Evolutionary conservation across 495 filamentous ascomycete genomes (phyloP).

Genomic region (Penicillium longicatenatum): DNA sequence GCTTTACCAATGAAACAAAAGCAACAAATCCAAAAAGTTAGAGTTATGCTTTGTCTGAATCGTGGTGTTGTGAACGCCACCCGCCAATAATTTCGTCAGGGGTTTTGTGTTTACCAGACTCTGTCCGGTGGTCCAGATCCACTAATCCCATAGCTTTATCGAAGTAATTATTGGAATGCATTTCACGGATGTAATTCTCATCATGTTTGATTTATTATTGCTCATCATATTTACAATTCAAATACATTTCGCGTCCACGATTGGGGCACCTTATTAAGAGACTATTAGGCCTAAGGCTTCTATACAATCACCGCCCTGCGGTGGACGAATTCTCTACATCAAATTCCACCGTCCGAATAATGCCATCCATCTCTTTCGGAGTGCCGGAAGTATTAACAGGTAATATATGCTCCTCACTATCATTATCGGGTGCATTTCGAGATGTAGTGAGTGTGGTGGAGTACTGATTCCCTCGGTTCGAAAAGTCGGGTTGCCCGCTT

Average conservation of each 20-base stretch:
- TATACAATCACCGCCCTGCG: conserved; percentile 1
- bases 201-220: not conserved
- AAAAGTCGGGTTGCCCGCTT: conserved; percentile 24
- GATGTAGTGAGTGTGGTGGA: conserved; percentile 22
- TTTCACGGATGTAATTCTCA: not conserved
- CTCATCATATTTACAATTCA: not conserved
- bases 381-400: not conserved
- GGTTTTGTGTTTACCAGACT: not conserved
- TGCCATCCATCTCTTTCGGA: conserved; percentile 24
- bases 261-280: not conserved
- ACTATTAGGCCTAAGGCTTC: not conserved
- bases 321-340: conserved; percentile 29
- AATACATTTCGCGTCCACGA: not conserved
- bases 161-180: not conserved
- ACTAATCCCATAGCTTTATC: not conserved
- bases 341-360: conserved; percentile 36
- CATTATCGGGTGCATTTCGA: conserved; percentile 19
- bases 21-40: not conserved
- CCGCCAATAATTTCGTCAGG: not conserved
- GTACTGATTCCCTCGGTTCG: conserved; percentile 17
- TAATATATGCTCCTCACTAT: conserved; percentile 35
- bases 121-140: not conserved
- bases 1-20: not conserved
- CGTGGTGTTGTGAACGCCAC: not conserved
- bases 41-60: not conserved